phyloP scores from a whole-genome alignment of 176 grass and related monocot species.

The Stipa capillata region DNA sequence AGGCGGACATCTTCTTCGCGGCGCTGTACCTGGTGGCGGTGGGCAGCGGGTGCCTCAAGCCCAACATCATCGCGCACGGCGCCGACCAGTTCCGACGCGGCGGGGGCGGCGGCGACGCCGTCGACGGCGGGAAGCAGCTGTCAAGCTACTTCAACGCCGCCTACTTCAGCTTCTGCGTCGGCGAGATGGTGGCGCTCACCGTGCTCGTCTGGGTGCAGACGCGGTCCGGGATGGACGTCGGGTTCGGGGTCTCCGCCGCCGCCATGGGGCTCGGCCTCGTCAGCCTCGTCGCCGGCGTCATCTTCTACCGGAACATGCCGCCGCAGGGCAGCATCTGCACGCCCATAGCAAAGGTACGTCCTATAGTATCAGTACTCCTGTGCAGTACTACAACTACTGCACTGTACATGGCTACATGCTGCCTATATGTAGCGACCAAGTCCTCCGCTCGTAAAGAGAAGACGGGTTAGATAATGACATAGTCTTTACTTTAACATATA shows the following conservation, averaged over 20 bases:
- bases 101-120: conserved; percentile 1
- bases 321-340: conserved; percentile 90
- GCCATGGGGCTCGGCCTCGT: conserved; percentile 51
- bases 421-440: not conserved
- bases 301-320: conserved; percentile 75
- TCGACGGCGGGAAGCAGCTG: conserved; percentile 25
- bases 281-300: conserved; percentile 50
- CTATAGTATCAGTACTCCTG: not conserved
- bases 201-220: conserved; percentile 88
- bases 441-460: too few relatives aligned
- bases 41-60: conserved; percentile 82
- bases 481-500: too few relatives aligned
- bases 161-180: conserved; percentile 89
- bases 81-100: conserved; percentile 57
- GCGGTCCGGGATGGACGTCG: conserved; percentile 66
- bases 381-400: not conserved
- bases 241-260: conserved; percentile 55
- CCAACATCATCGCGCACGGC: conserved; percentile 83
- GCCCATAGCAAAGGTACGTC: conserved; percentile 52
- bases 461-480: too few relatives aligned
- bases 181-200: conserved; percentile 82
- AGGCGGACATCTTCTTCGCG: conserved; percentile 66
- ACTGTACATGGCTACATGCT: not conserved
- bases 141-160: conserved; percentile 88
- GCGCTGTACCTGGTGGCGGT: conserved; percentile 86